Evolutionary conservation across 1,139 yeast species (phyloP).

Genomic region (Sugiyamaella novakii): DNA sequence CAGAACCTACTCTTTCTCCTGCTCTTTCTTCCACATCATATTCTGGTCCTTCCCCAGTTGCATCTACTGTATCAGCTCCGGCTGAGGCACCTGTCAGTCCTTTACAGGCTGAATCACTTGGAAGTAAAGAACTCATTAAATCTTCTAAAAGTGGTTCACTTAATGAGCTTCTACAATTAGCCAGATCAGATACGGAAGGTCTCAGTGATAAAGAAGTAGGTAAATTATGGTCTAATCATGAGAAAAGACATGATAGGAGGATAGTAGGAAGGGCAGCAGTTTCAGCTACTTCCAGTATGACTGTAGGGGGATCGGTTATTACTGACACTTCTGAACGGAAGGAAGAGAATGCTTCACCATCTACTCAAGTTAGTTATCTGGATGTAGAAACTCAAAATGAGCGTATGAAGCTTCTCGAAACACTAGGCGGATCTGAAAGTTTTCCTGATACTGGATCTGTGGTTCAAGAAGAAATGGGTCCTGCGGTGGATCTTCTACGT

Average conservation of each 20-base stretch:
- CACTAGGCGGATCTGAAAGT: slow-evolving; percentile 30
- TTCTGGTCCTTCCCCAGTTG: neutral
- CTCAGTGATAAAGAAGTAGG: slow-evolving; percentile 4
- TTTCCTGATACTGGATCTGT: slow-evolving; percentile 9
- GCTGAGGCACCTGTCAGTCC: neutral
- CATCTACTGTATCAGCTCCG: neutral
- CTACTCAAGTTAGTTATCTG: slow-evolving; percentile 33
- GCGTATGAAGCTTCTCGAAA: slow-evolving; percentile 31
- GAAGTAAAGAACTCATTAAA: neutral
- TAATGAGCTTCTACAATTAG: slow-evolving; percentile 7
- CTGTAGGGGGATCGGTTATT: neutral
- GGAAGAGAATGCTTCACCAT: slow-evolving; percentile 12
- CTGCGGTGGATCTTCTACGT: slow-evolving; percentile 28
- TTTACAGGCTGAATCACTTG: neutral
- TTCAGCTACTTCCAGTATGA: slow-evolving; percentile 10
- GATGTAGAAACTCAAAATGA: slow-evolving; percentile 33
- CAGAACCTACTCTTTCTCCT: too few species aligned
- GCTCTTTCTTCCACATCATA: neutral
- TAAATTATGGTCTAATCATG: neutral
- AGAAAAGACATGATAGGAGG: slow-evolving; percentile 19
- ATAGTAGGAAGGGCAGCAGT: slow-evolving; percentile 26
- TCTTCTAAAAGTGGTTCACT: slow-evolving; percentile 6
- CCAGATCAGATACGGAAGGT: slow-evolving; percentile 12
- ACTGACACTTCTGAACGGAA: neutral
- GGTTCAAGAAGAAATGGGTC: slow-evolving; percentile 26